Evolutionary conservation across 352 stramenopile genomes (phyloP).

Genomic region (Phytopythium oedochilum): DNA sequence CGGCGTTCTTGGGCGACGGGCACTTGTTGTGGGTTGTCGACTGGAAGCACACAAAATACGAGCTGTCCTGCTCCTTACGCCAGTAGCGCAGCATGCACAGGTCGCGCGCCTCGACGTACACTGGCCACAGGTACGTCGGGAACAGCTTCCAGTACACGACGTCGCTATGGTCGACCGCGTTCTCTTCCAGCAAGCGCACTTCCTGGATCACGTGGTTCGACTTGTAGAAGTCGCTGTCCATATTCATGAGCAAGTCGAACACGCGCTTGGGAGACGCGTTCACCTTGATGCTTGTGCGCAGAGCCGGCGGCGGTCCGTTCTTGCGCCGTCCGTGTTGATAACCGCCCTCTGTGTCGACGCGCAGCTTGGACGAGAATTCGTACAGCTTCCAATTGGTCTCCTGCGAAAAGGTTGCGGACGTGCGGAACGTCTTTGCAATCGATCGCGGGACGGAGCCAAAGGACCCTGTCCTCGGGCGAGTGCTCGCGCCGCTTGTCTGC

Average conservation of each 20-base stretch:
- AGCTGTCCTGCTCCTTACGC: slow-evolving; percentile 74
- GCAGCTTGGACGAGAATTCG: slow-evolving; percentile 66
- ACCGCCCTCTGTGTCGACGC: slow-evolving; percentile 58
- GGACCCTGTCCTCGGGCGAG: slow-evolving; percentile 41
- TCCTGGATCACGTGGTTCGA: slow-evolving; percentile 75
- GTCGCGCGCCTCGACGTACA: slow-evolving; percentile 61
- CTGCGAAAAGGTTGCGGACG: slow-evolving; percentile 73
- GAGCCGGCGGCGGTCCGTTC: slow-evolving; percentile 36
- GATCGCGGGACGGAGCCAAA: slow-evolving; percentile 71
- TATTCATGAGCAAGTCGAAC: slow-evolving; percentile 74
- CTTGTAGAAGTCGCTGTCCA: slow-evolving; percentile 65
- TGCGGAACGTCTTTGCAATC: slow-evolving; percentile 75
- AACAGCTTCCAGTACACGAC: slow-evolving; percentile 76
- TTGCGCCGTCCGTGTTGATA: slow-evolving; percentile 34
- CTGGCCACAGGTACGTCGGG: slow-evolving; percentile 66
- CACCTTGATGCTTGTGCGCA: slow-evolving; percentile 72
- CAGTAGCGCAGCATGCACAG: slow-evolving; percentile 78
- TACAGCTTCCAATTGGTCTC: slow-evolving; percentile 74
- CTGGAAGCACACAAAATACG: slow-evolving; percentile 85
- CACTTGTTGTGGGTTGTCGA: slow-evolving; percentile 68
- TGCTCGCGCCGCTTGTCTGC: not conserved
- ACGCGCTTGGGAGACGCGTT: slow-evolving; percentile 57
- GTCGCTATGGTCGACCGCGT: slow-evolving; percentile 68
- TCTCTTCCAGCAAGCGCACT: slow-evolving; percentile 53
- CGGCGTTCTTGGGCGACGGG: slow-evolving; percentile 14